Percentiles rank a stretch among this genome's conserved stretches.
These are phyloP conservation scores for Backusella morwellensis DNA, from an alignment of 192 early-diverging fungal genomes.

Conservation along the genomic window DNA sequence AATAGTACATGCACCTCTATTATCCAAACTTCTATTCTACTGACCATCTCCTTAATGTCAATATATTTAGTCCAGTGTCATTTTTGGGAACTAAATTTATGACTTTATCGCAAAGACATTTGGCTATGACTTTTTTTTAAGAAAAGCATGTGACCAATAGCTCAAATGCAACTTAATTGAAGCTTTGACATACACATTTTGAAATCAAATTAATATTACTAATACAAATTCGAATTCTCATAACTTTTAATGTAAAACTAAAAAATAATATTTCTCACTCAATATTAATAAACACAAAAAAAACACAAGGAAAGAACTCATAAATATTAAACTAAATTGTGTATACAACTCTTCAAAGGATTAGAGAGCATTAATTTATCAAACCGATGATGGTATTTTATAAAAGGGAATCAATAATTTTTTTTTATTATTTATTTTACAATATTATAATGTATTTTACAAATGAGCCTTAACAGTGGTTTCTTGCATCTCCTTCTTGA, in stretches of 20 bases:
- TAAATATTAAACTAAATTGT: background rate
- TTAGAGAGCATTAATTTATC: background rate
- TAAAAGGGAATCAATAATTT: background rate
- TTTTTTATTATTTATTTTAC: constrained; percentile 4
- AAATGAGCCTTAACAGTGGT: background rate
- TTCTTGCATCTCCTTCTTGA: constrained; percentile 26
- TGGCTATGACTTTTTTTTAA: background rate
- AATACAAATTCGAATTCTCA: background rate
- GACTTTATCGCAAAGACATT: background rate
- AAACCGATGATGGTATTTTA: background rate
- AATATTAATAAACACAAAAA: too few relatives aligned
- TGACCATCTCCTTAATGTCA: too few relatives aligned
- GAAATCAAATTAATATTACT: background rate
- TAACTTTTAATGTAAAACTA: too few relatives aligned
- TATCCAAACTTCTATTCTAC: too few relatives aligned
- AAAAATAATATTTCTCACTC: too few relatives aligned
- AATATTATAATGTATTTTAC: constrained; percentile 2
- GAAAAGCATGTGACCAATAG: background rate
- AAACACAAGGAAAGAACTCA: too few relatives aligned
- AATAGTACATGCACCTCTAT: too few relatives aligned
- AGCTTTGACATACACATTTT: background rate
- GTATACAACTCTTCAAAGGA: background rate
- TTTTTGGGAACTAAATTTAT: too few relatives aligned
- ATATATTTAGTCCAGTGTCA: too few relatives aligned
- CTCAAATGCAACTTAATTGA: background rate